Base-by-base conservation (phyloP, 139 green algal species). In the Chlorella sorokiniana region DNA sequence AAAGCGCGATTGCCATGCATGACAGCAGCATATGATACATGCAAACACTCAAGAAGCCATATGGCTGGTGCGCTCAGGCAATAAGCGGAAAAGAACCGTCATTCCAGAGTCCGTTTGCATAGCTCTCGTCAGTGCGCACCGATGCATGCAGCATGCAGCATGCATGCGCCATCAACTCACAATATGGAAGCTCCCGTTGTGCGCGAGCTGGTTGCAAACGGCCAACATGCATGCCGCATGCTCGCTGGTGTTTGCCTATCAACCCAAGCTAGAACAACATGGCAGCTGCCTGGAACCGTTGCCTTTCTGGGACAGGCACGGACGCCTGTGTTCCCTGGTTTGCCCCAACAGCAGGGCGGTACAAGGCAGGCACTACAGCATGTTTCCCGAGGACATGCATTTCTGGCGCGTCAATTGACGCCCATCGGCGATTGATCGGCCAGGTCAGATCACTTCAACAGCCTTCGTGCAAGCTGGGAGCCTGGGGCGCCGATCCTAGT, bases 31-130 rank as follows among this genome's bases (percentile, higher is more conserved):
- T 59, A 22, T 10, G 40, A 76, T 33, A 11, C 23, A 45, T 70
- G 38, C 38, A 73, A 41, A 4, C 9, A 7, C 10, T 18, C 38
- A 5, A 16, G 25, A 25, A 76, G 27, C 23, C 25, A 38, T 37
- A 9, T 38, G 1, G 33, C 0, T 29, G 22, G 31, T 27, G 65
- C 41, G 31, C 48, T 86, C 82, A 83, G 25, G 4, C 75, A 86
- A 84, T 86, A 86, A 86, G 82, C 82, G 61, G 72, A 86, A 83
- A 77, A 81, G 69, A 67, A 62, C 35, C 37, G 48, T 22, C 41
- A 75, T 63, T 63, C 51, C 64, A 51, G 59, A 73, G 59, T 83
- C 31, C 35, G 37, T 83, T 69, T 25, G 74, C 75, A 71, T 61
- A 42, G 40, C 29, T 51, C 38, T 35, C 72, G 16, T 37, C 44